Evolutionary conservation across 495 filamentous ascomycete species (phyloP).

Genomic region (Aspergillus saccharolyticus): DNA sequence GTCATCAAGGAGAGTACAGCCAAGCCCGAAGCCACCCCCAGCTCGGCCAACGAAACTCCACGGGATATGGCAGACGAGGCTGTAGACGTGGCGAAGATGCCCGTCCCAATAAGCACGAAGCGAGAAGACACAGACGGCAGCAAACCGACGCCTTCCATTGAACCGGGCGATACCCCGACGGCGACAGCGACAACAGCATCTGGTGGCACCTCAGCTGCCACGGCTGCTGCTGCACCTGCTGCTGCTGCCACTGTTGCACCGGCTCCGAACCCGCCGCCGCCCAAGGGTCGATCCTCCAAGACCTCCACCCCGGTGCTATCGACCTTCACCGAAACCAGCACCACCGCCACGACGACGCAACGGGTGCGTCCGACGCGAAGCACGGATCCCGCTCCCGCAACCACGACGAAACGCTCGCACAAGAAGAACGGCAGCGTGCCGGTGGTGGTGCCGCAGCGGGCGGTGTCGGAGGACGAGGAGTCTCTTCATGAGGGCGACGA

Average conservation of each 20-base stretch:
- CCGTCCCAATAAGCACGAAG: slow-evolving; percentile 19
- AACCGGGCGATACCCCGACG: slow-evolving; percentile 20
- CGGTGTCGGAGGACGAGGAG: slow-evolving; percentile 46
- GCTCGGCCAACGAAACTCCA: slow-evolving; percentile 22
- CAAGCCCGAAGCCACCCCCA: slow-evolving; percentile 24
- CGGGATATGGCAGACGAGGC: slow-evolving; percentile 24
- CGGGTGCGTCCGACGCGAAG: slow-evolving; percentile 39
- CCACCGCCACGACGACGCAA: slow-evolving; percentile 16
- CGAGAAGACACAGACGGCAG: slow-evolving; percentile 30
- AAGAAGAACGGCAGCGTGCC: slow-evolving; percentile 53
- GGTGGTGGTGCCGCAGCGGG: slow-evolving; percentile 30
- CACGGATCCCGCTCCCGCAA: slow-evolving; percentile 31
- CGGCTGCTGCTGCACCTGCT: too few species aligned
- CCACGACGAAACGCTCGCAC: slow-evolving; percentile 52
- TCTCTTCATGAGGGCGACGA: slow-evolving; percentile 56
- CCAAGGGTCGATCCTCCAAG: slow-evolving; percentile 49
- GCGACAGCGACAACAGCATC: background rate
- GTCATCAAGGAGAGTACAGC: slow-evolving; percentile 27
- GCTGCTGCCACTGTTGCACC: background rate
- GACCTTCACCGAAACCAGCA: slow-evolving; percentile 32
- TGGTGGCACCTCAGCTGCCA: too few species aligned
- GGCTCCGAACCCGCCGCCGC: slow-evolving; percentile 8
- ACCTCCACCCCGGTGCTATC: slow-evolving; percentile 50
- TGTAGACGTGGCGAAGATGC: slow-evolving; percentile 32
- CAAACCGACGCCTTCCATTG: slow-evolving; percentile 27